Conservation (phyloP, 768 basidiomycete genomes). For the Pleurotus platypus region DNA sequence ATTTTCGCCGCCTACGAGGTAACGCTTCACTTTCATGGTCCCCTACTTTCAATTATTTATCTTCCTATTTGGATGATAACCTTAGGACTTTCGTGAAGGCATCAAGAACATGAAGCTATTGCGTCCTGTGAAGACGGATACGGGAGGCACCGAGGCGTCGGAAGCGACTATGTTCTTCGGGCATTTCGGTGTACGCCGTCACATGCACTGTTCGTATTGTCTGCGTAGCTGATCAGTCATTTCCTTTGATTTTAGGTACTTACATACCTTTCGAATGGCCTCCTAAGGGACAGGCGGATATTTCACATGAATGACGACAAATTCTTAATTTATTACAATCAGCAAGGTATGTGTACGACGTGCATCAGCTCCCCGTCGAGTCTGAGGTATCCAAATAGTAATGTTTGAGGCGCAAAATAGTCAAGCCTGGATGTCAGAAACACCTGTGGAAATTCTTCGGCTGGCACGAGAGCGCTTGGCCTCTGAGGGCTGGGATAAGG, state of each 20-base stretch:
- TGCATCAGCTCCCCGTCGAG: background rate
- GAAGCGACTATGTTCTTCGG: background rate
- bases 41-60: background rate
- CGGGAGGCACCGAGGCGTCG: background rate
- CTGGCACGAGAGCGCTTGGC: background rate
- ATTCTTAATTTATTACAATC: background rate
- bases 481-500: constrained; percentile 1
- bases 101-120: constrained; percentile 22
- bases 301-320: background rate
- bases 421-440: background rate
- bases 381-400: background rate
- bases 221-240: background rate
- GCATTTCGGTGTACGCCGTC: background rate
- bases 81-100: constrained; percentile 26
- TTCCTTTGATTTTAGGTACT: constrained; percentile 21
- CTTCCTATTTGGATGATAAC: background rate
- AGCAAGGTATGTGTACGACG: background rate
- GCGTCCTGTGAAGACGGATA: background rate
- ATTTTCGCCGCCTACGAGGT: constrained; percentile 29
- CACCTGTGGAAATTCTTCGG: background rate
- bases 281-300: constrained; percentile 27
- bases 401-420: background rate
- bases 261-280: constrained; percentile 27
- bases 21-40: background rate
- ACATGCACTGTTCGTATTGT: background rate